Conservation (phyloP, 495 filamentous ascomycete genomes). For the Talaromyces wortmannii region DNA sequence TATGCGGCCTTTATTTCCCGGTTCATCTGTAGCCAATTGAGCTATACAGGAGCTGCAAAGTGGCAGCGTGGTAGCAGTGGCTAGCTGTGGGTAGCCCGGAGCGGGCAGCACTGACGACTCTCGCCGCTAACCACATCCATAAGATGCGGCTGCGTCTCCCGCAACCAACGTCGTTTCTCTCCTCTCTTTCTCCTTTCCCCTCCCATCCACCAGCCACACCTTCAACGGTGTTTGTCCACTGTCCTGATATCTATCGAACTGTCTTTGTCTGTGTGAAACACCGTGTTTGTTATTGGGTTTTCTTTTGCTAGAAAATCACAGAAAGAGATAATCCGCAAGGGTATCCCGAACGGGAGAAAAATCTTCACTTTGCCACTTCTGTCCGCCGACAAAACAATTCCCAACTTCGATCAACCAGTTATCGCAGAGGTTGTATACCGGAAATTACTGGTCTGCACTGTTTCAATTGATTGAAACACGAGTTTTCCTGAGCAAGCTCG, state of each 20-base stretch:
- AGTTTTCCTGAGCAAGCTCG: not conserved
- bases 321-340: no score
- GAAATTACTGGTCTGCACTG: not conserved
- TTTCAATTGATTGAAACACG: not conserved
- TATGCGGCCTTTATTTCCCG: no score
- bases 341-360: no score
- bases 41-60: no score
- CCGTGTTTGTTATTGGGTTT: not conserved
- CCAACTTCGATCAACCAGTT: no score
- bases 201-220: conserved; percentile 1
- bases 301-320: not conserved
- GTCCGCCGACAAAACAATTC: no score
- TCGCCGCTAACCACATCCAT: not conserved
- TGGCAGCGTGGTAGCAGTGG: no score
- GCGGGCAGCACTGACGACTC: not conserved
- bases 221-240: not conserved
- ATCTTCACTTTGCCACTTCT: no score
- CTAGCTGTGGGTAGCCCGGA: no score
- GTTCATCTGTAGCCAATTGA: no score
- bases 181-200: not conserved
- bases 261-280: not conserved
- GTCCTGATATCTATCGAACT: not conserved
- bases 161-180: no score
- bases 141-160: not conserved
- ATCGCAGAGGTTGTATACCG: no score